Percentiles rank a stretch among this genome's conserved stretches.
Conservation (phyloP, 441 rosid genomes). For the Daphne laureola region DNA sequence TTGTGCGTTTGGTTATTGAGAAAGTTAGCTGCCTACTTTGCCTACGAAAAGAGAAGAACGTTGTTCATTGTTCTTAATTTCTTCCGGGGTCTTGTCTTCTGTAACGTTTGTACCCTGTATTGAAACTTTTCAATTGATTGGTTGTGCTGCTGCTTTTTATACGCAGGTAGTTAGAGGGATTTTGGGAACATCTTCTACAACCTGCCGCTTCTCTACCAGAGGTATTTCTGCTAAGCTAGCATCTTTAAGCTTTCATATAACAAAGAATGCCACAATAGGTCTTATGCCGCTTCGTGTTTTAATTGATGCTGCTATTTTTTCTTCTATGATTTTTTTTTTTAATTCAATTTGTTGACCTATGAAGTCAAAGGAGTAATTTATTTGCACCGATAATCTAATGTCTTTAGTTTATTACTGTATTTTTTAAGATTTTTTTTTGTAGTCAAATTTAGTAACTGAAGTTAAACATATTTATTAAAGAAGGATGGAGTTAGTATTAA, state of each 20-base stretch:
- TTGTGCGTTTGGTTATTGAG: slow-evolving; percentile 1
- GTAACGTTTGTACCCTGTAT: too few species aligned
- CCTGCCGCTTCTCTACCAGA: slow-evolving; percentile 54
- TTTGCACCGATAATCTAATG: too few species aligned
- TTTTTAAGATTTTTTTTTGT: too few species aligned
- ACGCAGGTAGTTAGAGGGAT: slow-evolving; percentile 43
- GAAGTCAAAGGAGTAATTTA: too few species aligned
- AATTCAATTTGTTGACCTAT: background rate
- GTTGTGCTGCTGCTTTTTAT: background rate
- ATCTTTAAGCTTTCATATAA: too few species aligned
- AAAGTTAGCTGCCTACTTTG: background rate
- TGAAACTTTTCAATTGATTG: too few species aligned
- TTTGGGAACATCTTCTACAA: slow-evolving; percentile 42
- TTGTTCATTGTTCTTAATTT: background rate
- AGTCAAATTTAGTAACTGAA: too few species aligned
- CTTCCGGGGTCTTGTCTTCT: background rate
- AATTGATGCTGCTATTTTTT: background rate
- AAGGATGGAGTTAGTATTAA: too few species aligned
- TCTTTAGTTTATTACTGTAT: too few species aligned
- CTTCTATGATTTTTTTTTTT: background rate
- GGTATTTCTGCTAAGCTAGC: slow-evolving; percentile 24
- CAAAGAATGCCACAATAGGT: background rate
- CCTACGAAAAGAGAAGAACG: background rate
- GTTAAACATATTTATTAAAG: too few species aligned
- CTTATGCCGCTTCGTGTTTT: background rate